A percentile compares a stretch with the other conserved stretches of the same genome.
phyloP scores from a whole-genome alignment of 2,329 filamentous ascomycete species.

The Xylariaceae sp. region DNA sequence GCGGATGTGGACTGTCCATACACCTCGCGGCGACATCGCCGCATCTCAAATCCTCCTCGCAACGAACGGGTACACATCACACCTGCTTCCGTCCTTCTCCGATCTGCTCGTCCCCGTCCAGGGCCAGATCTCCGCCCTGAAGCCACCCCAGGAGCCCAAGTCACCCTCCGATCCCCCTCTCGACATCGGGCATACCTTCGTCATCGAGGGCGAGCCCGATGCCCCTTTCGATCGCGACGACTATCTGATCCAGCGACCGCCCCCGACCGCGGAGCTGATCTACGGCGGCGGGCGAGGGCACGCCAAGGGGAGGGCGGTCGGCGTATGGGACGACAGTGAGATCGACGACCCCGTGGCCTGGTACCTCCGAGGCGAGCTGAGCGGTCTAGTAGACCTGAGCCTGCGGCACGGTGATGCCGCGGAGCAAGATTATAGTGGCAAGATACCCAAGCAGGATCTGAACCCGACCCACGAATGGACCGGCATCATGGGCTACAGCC shows the following conservation, averaged over 20 bases:
- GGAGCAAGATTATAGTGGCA: slow-evolving; percentile 1
- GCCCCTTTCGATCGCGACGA: slow-evolving; percentile 50
- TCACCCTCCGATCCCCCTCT: slow-evolving; percentile 9
- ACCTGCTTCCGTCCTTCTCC: slow-evolving; percentile 64
- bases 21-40: slow-evolving; percentile 61
- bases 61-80: slow-evolving; percentile 80
- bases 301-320: slow-evolving; percentile 49
- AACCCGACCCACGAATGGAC: slow-evolving; percentile 64
- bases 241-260: slow-evolving; percentile 69
- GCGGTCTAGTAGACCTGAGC: slow-evolving; percentile 37
- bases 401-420: slow-evolving; percentile 2
- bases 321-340: slow-evolving; percentile 59
- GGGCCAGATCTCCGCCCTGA: slow-evolving; percentile 66
- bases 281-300: slow-evolving; percentile 64
- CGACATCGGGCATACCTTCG: slow-evolving; percentile 55
- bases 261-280: slow-evolving; percentile 56
- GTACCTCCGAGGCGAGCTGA: slow-evolving; percentile 49
- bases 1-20: slow-evolving; percentile 58
- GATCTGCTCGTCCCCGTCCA: slow-evolving; percentile 63
- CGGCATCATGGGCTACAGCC: slow-evolving; percentile 73
- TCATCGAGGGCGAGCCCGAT: slow-evolving; percentile 47
- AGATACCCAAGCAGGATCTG: slow-evolving; percentile 35
- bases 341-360: slow-evolving; percentile 52
- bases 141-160: slow-evolving; percentile 41
- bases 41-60: slow-evolving; percentile 67